phyloP scores from a whole-genome alignment of 805 yeast species.

The Yueomyces sp. region DNA sequence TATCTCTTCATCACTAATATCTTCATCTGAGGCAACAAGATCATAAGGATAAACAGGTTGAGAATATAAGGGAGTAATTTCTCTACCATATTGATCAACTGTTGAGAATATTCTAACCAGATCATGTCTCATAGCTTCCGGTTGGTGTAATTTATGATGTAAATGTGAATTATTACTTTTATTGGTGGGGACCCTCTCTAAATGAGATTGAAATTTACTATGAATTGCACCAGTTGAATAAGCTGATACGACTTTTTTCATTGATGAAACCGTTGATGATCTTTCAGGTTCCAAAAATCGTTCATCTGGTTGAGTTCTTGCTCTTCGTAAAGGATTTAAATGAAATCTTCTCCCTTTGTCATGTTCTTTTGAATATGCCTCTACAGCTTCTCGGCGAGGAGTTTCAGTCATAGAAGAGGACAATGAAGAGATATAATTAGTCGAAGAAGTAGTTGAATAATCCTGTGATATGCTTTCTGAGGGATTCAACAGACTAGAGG shows the following conservation, averaged over 20 bases:
- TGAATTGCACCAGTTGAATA: background rate
- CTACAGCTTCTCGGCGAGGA: background rate
- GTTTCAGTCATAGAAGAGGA: background rate
- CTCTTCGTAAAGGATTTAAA: background rate
- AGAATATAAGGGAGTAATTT: background rate
- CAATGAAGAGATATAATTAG: background rate
- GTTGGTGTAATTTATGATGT: background rate
- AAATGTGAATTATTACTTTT: background rate
- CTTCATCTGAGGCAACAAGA: background rate
- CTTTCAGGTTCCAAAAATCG: background rate
- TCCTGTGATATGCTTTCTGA: background rate
- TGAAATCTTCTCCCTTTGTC: background rate
- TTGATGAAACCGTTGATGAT: background rate
- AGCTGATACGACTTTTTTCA: background rate
- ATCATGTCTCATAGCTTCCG: background rate
- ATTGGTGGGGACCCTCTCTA: background rate
- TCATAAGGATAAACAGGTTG: background rate
- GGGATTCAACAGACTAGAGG: background rate
- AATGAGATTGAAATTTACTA: background rate
- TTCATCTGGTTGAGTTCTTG: background rate
- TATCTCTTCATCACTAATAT: background rate
- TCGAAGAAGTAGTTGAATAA: background rate
- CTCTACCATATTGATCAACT: background rate
- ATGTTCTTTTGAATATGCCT: background rate
- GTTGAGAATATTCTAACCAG: background rate